A percentile compares a stretch with the other conserved stretches of the same genome.
These are phyloP conservation scores for Tricholomella constricta DNA, from an alignment of 768 basidiomycete genomes.

Conservation along the genomic window DNA sequence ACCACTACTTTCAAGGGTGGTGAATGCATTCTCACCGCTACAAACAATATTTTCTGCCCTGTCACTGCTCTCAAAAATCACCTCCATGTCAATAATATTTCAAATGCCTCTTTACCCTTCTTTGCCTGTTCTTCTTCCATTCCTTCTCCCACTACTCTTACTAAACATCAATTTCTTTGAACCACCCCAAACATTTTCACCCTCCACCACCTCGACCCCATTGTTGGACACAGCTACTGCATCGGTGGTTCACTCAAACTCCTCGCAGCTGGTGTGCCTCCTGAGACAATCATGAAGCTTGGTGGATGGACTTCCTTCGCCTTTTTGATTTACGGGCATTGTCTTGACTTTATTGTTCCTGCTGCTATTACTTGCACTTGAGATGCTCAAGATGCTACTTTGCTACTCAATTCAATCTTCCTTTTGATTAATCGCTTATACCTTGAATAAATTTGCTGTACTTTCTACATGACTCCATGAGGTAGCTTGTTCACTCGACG, in stretches of 20 bases:
- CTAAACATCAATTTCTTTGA: background rate
- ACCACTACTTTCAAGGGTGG: background rate
- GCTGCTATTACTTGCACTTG: background rate
- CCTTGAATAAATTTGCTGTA: too few species aligned
- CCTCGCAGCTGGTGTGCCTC: background rate
- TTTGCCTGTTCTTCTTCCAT: slow-evolving; percentile 5
- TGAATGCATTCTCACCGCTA: slow-evolving; percentile 13
- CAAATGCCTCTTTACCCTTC: background rate
- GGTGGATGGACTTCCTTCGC: background rate
- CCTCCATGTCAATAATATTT: slow-evolving; percentile 2
- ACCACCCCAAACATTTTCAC: background rate
- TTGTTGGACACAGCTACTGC: background rate
- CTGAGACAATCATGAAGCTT: too few species aligned
- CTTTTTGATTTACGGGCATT: slow-evolving; percentile 2
- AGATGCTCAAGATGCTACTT: background rate
- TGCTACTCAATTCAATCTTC: background rate
- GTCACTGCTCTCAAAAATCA: slow-evolving; percentile 20
- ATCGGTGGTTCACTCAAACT: slow-evolving; percentile 5
- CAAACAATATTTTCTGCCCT: slow-evolving; percentile 15
- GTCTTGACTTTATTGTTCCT: slow-evolving; percentile 1
- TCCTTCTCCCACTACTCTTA: background rate
- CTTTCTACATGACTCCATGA: background rate
- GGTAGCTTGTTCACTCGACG: too few species aligned
- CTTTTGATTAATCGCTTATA: too few species aligned
- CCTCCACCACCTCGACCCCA: background rate